Evolutionary conservation across 257 asterid species (phyloP), one percentile per base, ranked within the genome.

Genomic region (Osmanthus fragrans): DNA sequence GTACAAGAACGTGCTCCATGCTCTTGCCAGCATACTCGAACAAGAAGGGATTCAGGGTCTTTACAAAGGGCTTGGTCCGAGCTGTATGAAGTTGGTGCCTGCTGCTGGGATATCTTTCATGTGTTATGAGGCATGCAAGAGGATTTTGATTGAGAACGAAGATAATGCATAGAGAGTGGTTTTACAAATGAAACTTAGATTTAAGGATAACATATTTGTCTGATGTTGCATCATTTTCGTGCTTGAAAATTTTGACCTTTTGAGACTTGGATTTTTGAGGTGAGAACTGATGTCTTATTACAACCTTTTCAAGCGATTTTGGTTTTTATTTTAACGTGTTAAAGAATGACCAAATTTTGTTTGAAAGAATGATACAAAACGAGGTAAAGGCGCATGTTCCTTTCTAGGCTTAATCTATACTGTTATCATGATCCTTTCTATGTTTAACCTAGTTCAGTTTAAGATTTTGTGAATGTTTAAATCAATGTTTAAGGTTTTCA

Each of bases 61-160:
- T 83, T 95, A 95, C 45, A 90, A 83, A 80, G 98, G 99, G 75
- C 94, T 95, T 0, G 99, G 98, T 1, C 97, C 97, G 19, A 95
- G 99, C 83, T 95, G 97, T 76, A 37, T 92, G 86, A 95, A 95
- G 88, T 75, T 95, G 78, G 97, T 95, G 19, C 99, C 98, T 16
- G 99, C 97, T 15, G 99, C 99, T 0, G 99, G 99, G 77, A 94
- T 94, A 51, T 94, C 99, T 47, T 94, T 94, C 81, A 94, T 93
- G 99, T 95, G 99, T 76, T 95, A 95, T 3, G 98, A 95, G 81
- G 98, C 98, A 3, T 91, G 97, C 88, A 91, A 95, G 93, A 84
- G 82, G 83, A 92, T 93, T 80, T 85, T 95, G 88, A 90, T 95
- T 15, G 98, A 95, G 87, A 78, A 83, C 66, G 93, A 89, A 54